Conservation (phyloP, 73 alveolate species). For the Blepharisma japonicum region DNA sequence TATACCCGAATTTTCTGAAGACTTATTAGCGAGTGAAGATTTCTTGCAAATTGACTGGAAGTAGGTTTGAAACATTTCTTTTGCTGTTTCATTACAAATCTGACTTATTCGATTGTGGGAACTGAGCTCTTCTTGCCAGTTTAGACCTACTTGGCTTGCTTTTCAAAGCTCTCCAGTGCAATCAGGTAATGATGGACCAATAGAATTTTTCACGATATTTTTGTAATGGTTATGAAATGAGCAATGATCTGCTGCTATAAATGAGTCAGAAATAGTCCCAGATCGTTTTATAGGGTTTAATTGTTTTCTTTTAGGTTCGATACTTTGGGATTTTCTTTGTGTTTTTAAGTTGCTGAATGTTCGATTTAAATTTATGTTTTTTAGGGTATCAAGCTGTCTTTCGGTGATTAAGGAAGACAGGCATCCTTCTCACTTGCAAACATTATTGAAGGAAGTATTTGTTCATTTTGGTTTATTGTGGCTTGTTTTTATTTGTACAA, state of each 20-base stretch:
- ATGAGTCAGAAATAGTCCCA: slow-evolving; percentile 3
- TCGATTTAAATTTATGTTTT: neutral
- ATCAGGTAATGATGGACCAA: neutral
- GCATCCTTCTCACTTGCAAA: slow-evolving; percentile 23
- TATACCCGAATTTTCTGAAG: no score
- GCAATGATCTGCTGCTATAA: slow-evolving; percentile 22
- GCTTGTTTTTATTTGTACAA: neutral
- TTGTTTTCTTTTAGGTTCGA: neutral
- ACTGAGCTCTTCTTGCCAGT: slow-evolving; percentile 14
- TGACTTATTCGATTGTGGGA: neutral
- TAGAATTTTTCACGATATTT: neutral
- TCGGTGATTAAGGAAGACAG: neutral
- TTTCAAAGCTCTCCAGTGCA: neutral
- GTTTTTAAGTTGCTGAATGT: neutral
- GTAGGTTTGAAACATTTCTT: neutral
- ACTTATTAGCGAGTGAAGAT: neutral
- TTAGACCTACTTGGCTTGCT: slow-evolving; percentile 20
- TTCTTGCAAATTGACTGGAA: neutral
- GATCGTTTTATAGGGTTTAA: neutral
- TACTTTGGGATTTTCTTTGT: neutral
- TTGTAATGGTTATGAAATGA: neutral
- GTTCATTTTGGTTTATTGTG: neutral
- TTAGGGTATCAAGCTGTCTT: neutral
- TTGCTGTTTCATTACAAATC: slow-evolving; percentile 5
- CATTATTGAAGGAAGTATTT: neutral